Base-by-base conservation (phyloP, 2,329 filamentous ascomycete species). In the Elsinoe fawcettii region DNA sequence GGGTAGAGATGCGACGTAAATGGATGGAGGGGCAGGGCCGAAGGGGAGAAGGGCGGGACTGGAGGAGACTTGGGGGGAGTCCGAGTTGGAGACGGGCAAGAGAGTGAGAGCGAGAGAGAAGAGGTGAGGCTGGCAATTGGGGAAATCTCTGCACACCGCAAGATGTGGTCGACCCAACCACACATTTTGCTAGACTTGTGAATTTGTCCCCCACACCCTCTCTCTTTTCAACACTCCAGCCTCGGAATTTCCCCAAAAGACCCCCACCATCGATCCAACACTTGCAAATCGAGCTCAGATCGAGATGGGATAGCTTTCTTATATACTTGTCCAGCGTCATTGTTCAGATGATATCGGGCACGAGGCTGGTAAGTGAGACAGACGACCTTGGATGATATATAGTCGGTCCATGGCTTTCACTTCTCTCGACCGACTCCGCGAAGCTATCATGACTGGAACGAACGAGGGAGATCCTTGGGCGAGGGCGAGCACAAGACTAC, bases 281-380 rank as follows among this genome's bases (percentile, higher is more conserved):
- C 46, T 4, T 51, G 25, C 14, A 12, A 27, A 51, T 51, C 46
- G 46, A 51, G 27, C 27, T 25, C 25, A 51, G 46, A 51, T 51
- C 46, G 11, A 14, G 46, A 51, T 51, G 46, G 25, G 9, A 14
- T 34, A 34, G 23, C 46, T 32, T 9, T 51, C 12, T 51, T 51
- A 34, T 32, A 51, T 32, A 34, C 16, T 3, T 9, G 2, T 34
- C 18, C 20, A 51, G 25, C 46, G 46, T 51, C 46, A 51, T 25
- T 12, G 25, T 34, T 12, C 46, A 51, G 27, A 51, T 53, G 49
- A 53, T 53, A 12, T 36, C 2, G 14, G 49, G 49, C 49, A 53
- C 49, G 49, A 53, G 49, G 49, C 39, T 53, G 49, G 49, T 7
- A n/a, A 53, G 32, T 37, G 32, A 53, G 49, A 53, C 49, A 53